Percentiles rank a stretch among this genome's conserved stretches.
These are phyloP conservation scores for Suhomyces taliae DNA, from an alignment of 1,139 yeast genomes.

Conservation along the genomic window DNA sequence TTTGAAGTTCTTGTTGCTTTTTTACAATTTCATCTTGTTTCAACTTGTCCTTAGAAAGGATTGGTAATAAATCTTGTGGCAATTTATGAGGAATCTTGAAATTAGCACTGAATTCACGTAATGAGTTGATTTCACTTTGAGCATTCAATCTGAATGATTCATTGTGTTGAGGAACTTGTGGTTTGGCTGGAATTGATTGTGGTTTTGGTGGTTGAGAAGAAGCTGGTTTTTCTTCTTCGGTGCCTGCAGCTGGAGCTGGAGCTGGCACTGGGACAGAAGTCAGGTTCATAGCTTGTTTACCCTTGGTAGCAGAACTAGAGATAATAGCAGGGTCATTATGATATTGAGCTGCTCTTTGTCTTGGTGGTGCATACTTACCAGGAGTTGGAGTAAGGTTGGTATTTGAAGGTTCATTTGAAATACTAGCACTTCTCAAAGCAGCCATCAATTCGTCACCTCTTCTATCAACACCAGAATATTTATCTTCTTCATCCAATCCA, in stretches of 20 bases:
- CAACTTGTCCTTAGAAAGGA: slow-evolving; percentile 64
- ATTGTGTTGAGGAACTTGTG: slow-evolving; percentile 27
- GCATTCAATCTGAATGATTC: slow-evolving; percentile 53
- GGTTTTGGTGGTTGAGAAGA: slow-evolving; percentile 26
- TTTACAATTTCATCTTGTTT: slow-evolving; percentile 62
- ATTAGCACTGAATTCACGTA: slow-evolving; percentile 78
- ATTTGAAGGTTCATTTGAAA: slow-evolving; percentile 16
- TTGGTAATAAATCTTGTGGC: slow-evolving; percentile 77
- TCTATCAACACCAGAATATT: slow-evolving; percentile 82
- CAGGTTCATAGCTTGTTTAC: not conserved
- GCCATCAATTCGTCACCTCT: slow-evolving; percentile 69
- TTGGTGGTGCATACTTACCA: slow-evolving; percentile 61
- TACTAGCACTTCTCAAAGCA: slow-evolving; percentile 45
- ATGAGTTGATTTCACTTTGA: slow-evolving; percentile 72
- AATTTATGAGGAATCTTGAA: slow-evolving; percentile 75
- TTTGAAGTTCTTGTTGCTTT: slow-evolving; percentile 29
- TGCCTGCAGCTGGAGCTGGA: slow-evolving; percentile 1
- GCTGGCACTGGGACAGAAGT: not conserved
- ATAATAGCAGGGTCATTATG: slow-evolving; percentile 80
- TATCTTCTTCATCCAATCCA: slow-evolving; percentile 93
- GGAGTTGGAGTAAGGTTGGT: slow-evolving; percentile 9
- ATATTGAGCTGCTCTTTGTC: slow-evolving; percentile 61
- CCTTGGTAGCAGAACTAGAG: slow-evolving; percentile 46
- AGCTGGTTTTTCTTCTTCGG: slow-evolving; percentile 8
- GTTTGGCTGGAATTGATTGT: slow-evolving; percentile 37